Evolutionary conservation across 2,329 filamentous ascomycete genomes (phyloP).

Genomic region (Alternaria sp.): DNA sequence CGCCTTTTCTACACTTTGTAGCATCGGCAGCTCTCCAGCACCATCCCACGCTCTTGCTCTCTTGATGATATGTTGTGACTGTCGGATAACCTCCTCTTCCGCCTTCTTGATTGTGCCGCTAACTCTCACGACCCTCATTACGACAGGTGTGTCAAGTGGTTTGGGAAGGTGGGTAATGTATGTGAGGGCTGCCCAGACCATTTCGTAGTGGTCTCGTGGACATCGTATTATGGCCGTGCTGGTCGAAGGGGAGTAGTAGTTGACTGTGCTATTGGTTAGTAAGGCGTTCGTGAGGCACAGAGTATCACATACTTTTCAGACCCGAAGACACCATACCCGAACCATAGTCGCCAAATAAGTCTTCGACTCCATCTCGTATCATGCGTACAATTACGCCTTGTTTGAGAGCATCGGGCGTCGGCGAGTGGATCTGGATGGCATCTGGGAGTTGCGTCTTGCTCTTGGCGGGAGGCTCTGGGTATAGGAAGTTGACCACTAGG

Average conservation of each 20-base stretch:
- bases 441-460: slow-evolving; percentile 56
- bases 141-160: slow-evolving; percentile 68
- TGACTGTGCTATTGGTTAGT: slow-evolving; percentile 63
- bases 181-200: slow-evolving; percentile 89
- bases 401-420: slow-evolving; percentile 75
- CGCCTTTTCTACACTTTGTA: slow-evolving; percentile 31
- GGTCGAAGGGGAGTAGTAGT: slow-evolving; percentile 91
- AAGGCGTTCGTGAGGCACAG: background rate
- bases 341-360: slow-evolving; percentile 77
- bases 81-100: slow-evolving; percentile 85
- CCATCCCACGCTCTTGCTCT: slow-evolving; percentile 62
- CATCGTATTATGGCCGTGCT: slow-evolving; percentile 92
- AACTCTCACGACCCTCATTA: slow-evolving; percentile 83
- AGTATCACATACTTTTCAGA: slow-evolving; percentile 64
- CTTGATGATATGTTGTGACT: slow-evolving; percentile 74
- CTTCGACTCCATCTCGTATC: slow-evolving; percentile 56
- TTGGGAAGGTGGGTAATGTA: slow-evolving; percentile 75
- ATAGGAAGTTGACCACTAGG: slow-evolving; percentile 91
- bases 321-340: slow-evolving; percentile 73
- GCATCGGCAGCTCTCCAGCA: slow-evolving; percentile 9
- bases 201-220: slow-evolving; percentile 78
- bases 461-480: slow-evolving; percentile 65
- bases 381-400: slow-evolving; percentile 69
- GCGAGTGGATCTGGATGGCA: slow-evolving; percentile 76
- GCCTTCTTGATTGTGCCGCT: slow-evolving; percentile 92